phyloP scores from a whole-genome alignment of 768 basidiomycete genomes.

The Kwoniella pini region DNA sequence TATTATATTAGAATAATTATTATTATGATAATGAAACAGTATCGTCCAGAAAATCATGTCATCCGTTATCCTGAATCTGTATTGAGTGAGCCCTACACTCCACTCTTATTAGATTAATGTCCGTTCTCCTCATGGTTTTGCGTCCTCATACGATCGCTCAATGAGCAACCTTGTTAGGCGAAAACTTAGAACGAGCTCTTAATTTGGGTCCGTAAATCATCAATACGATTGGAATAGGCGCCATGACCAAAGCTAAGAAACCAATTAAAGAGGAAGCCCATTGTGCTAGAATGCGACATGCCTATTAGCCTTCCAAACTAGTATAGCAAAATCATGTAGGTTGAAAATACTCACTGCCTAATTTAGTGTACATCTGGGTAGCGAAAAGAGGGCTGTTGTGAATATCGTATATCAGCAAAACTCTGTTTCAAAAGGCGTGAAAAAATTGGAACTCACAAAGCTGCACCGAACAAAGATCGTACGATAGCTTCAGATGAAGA shows the following conservation, averaged over 20 bases:
- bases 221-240: constrained; percentile 51
- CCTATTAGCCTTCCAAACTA: not conserved
- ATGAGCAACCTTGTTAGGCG: constrained; percentile 32
- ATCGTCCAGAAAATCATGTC: no score
- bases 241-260: constrained; percentile 49
- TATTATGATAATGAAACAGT: no score
- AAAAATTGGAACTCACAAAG: constrained; percentile 30
- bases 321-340: not conserved
- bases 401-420: not conserved
- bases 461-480: constrained; percentile 51
- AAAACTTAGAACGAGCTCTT: constrained; percentile 41
- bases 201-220: constrained; percentile 47
- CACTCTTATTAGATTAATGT: not conserved
- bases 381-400: constrained; percentile 51
- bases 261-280: constrained; percentile 56
- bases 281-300: constrained; percentile 26
- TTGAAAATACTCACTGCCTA: constrained; percentile 39
- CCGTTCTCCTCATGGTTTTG: no score
- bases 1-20: no score
- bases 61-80: no score
- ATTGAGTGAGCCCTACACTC: no score
- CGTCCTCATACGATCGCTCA: no score
- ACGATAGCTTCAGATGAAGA: constrained; percentile 31
- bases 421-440: not conserved
- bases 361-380: constrained; percentile 54